phyloP scores from a whole-genome alignment of 2,329 filamentous ascomycete genomes.

The Didymella lethalis region DNA sequence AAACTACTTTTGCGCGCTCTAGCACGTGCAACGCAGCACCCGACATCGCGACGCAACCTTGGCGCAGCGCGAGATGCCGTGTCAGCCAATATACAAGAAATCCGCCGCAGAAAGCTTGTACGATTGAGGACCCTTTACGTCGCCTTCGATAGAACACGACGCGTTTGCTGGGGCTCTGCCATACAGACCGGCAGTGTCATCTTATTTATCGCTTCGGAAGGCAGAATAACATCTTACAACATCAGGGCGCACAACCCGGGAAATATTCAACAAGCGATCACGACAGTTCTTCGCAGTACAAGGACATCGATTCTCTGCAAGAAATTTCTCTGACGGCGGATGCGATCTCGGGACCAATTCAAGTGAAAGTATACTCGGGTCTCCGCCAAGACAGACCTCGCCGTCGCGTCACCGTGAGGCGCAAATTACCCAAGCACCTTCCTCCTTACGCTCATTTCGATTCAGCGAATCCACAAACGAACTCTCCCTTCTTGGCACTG shows the following conservation, averaged over 20 bases:
- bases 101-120: not conserved
- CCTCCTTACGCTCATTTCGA: not conserved
- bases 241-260: not conserved
- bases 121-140: not conserved
- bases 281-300: not conserved
- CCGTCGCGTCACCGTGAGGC: not conserved
- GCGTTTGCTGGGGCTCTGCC: not conserved
- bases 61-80: not conserved
- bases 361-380: constrained; percentile 8
- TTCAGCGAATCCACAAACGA: not conserved
- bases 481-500: not conserved
- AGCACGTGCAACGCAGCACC: not conserved
- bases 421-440: not conserved
- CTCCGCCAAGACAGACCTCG: constrained; percentile 7
- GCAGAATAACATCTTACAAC: not conserved
- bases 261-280: not conserved
- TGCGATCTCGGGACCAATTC: not conserved
- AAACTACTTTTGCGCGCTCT: not conserved
- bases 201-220: not conserved
- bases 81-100: not conserved
- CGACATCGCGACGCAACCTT: not conserved
- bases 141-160: not conserved
- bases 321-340: not conserved
- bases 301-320: not conserved
- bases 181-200: not conserved